phyloP scores from a whole-genome alignment of 2,329 filamentous ascomycete genomes.

The Microcyclosporella mali region DNA sequence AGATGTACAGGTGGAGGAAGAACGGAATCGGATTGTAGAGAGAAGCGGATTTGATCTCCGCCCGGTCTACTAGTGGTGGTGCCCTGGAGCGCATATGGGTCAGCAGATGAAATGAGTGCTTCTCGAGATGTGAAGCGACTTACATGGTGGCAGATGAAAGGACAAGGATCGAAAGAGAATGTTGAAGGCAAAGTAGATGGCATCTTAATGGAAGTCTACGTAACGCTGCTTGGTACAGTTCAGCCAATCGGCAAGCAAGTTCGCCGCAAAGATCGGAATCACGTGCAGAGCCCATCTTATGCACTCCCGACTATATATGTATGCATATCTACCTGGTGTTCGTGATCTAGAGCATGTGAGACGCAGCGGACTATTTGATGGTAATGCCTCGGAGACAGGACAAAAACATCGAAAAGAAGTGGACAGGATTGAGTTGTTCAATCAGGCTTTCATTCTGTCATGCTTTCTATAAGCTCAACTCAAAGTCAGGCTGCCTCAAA shows the following conservation, averaged over 20 bases:
- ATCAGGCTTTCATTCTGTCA: not conserved
- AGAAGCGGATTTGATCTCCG: slow-evolving; percentile 80
- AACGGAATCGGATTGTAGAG: slow-evolving; percentile 80
- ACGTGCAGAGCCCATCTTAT: not conserved
- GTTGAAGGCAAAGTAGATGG: not conserved
- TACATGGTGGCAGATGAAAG: slow-evolving; percentile 6
- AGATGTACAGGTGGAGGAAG: slow-evolving; percentile 79
- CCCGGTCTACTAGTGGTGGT: slow-evolving; percentile 81
- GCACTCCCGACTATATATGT: not conserved
- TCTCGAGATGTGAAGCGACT: not conserved
- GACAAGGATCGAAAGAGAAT: not conserved
- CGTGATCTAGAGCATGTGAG: too few species aligned
- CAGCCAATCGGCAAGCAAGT: not conserved
- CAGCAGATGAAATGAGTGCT: not conserved
- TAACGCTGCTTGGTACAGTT: too few species aligned
- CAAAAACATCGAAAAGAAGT: too few species aligned
- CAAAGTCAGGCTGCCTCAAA: slow-evolving; percentile 2
- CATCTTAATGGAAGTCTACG: too few species aligned
- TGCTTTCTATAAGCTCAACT: slow-evolving; percentile 4
- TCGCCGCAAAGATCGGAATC: slow-evolving; percentile 1
- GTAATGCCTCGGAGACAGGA: too few species aligned
- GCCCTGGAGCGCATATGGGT: slow-evolving; percentile 38
- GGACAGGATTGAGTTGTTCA: too few species aligned
- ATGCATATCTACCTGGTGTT: too few species aligned
- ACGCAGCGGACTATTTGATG: too few species aligned